A percentile compares a stretch with the other conserved stretches of the same genome.
These are phyloP conservation scores for Dryas octopetala DNA, from an alignment of 306 rosid species.

Conservation along the genomic window DNA sequence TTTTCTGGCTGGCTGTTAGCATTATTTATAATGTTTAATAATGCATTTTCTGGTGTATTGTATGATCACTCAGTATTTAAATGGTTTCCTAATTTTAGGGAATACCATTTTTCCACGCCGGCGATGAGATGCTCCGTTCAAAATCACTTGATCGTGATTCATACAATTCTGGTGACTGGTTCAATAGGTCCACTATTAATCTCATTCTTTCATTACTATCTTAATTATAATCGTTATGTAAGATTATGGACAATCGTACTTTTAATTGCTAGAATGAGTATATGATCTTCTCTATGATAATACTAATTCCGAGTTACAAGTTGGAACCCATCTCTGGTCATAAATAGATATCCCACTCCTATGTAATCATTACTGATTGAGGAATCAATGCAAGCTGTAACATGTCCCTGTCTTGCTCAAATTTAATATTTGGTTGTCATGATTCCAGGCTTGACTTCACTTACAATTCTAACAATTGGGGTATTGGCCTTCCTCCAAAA, in stretches of 20 bases:
- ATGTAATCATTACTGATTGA: neutral
- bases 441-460: conserved; percentile 81
- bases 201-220: conserved; percentile 17
- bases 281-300: neutral
- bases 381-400: neutral
- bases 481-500: conserved; percentile 88
- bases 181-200: conserved; percentile 61
- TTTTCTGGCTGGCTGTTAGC: neutral
- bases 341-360: neutral
- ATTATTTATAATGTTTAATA: neutral
- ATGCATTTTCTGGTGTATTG: neutral
- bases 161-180: conserved; percentile 97
- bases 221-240: neutral
- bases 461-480: conserved; percentile 83
- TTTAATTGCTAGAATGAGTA: neutral
- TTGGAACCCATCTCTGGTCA: neutral
- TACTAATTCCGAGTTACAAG: neutral
- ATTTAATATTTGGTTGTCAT: conserved; percentile 12
- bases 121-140: conserved; percentile 88
- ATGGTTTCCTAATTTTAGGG: conserved; percentile 51
- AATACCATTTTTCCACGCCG: conserved; percentile 83
- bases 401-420: conserved; percentile 5
- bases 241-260: conserved; percentile 6
- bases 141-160: conserved; percentile 97
- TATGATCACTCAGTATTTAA: conserved; percentile 3